A percentile compares a stretch with the other conserved stretches of the same genome.
phyloP scores from a whole-genome alignment of 768 basidiomycete species.

The Boletus sp. region DNA sequence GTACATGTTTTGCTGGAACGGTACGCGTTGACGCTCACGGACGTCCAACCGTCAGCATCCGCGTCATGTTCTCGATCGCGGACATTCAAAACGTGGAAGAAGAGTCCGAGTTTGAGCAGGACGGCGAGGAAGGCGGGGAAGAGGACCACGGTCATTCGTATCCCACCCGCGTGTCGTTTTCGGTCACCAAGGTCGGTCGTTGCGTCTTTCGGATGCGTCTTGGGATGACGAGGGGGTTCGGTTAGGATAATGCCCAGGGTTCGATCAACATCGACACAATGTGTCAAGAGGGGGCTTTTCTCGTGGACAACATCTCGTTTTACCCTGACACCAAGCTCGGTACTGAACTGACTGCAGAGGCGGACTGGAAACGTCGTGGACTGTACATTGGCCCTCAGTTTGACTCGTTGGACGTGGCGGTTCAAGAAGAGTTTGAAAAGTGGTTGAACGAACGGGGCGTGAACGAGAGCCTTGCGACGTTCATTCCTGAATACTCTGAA shows the following conservation, averaged over 20 bases:
- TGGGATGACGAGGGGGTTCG: not conserved
- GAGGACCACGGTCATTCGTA: slow-evolving; percentile 42
- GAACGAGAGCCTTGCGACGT: slow-evolving; percentile 75
- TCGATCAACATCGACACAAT: slow-evolving; percentile 78
- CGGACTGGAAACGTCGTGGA: slow-evolving; percentile 91
- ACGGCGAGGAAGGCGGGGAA: slow-evolving; percentile 36
- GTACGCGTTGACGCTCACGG: not conserved
- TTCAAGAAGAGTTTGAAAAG: slow-evolving; percentile 91
- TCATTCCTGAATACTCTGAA: slow-evolving; percentile 87
- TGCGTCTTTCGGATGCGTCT: not conserved
- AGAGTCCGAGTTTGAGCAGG: slow-evolving; percentile 39
- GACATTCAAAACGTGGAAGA: slow-evolving; percentile 63
- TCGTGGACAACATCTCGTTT: slow-evolving; percentile 88
- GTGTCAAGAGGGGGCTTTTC: slow-evolving; percentile 75
- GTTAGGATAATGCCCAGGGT: slow-evolving; percentile 52
- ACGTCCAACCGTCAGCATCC: slow-evolving; percentile 54
- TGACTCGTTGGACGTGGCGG: slow-evolving; percentile 79
- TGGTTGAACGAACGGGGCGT: slow-evolving; percentile 90
- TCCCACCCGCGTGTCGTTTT: slow-evolving; percentile 77
- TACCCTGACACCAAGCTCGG: slow-evolving; percentile 73
- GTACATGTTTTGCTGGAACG: slow-evolving; percentile 27
- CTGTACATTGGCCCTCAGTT: slow-evolving; percentile 95
- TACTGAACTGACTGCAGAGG: slow-evolving; percentile 78
- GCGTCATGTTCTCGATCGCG: slow-evolving; percentile 88
- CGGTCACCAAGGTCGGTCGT: slow-evolving; percentile 73